These are phyloP conservation scores for Melampsora abietis-canadensis DNA, from an alignment of 1,284 basidiomycete species.

Conservation along the genomic window DNA sequence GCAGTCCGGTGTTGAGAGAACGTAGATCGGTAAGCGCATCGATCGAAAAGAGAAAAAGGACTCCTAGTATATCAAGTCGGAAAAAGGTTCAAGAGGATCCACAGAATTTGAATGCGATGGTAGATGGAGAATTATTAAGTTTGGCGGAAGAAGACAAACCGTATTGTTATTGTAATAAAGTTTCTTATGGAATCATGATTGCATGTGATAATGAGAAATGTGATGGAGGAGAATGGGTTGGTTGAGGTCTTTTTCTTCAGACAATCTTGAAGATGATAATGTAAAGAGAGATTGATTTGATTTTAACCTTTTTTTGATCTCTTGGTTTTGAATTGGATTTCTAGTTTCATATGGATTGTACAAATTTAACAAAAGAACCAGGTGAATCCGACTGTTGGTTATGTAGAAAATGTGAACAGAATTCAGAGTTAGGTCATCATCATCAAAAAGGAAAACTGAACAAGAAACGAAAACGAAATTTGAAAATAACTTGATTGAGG, in stretches of 20 bases:
- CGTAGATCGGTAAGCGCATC: neutral
- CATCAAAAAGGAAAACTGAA: neutral
- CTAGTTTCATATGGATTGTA: slow-evolving; percentile 39
- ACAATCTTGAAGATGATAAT: neutral
- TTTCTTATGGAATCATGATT: slow-evolving; percentile 31
- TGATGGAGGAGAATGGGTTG: slow-evolving; percentile 36
- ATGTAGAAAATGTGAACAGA: slow-evolving; percentile 4
- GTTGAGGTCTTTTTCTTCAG: neutral
- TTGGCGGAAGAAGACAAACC: neutral
- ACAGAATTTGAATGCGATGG: neutral
- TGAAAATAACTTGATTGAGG: too few species aligned
- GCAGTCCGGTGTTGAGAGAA: slow-evolving; percentile 7
- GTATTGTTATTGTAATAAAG: slow-evolving; percentile 33
- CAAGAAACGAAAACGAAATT: neutral
- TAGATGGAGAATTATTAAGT: neutral
- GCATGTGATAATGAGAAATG: slow-evolving; percentile 38
- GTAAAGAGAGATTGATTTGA: neutral
- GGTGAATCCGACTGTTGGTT: slow-evolving; percentile 12
- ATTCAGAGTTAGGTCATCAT: neutral
- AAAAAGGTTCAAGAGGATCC: neutral
- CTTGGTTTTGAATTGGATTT: neutral
- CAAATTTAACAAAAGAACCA: slow-evolving; percentile 2
- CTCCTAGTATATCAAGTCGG: neutral
- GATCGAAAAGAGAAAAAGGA: neutral
- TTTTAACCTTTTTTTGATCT: neutral